Base-by-base conservation (phyloP, 2,329 filamentous ascomycete genomes). In the Helminthosporium solani region DNA sequence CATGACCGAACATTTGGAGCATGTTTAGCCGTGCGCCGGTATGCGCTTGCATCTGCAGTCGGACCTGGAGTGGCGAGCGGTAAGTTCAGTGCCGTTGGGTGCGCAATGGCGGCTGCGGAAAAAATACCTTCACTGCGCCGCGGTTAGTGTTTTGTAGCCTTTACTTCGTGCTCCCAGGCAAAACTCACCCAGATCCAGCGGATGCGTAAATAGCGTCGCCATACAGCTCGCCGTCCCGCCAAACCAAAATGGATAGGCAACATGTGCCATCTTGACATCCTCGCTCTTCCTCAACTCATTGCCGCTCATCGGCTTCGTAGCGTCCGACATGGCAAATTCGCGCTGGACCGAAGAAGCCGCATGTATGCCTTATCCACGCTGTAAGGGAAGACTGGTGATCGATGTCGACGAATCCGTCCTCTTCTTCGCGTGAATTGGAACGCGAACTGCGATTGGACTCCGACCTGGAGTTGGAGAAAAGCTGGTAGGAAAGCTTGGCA, bases 141-240 rank as follows among this genome's bases (percentile, higher is more conserved):
- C n/a, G n/a, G n/a, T n/a, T n/a, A n/a, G n/a, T n/a, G n/a, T n/a
- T n/a, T n/a, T n/a, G n/a, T n/a, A n/a, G n/a, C 74, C 70, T 76
- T 76, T 40, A 77, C 74, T 75, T 47, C 49, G 46, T 27, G 4
- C 28, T 14, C 12, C 15, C 25, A 20, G 8, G 28, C 16, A 36
- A 49, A 50, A 76, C 86, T 71, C 80, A 95, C 90, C 83, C 54
- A 96, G 78, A 80, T 96, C 91, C 66, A 97, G 77, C 40, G 92
- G 92, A 78, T 97, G 92, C 23, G 92, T 97, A 39, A 96, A 88
- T 58, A 84, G 86, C 35, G 92, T 91, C 30, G 92, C 92, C 77
- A 94, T 86, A 68, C 89, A 95, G 66, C 88, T 94, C 40, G 92
- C 90, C 68, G 89, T 96, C 45, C 94, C 94, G 54, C 94, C 94